These are phyloP conservation scores for Auriscalpium orientale DNA, from an alignment of 768 basidiomycete species.

Conservation along the genomic window DNA sequence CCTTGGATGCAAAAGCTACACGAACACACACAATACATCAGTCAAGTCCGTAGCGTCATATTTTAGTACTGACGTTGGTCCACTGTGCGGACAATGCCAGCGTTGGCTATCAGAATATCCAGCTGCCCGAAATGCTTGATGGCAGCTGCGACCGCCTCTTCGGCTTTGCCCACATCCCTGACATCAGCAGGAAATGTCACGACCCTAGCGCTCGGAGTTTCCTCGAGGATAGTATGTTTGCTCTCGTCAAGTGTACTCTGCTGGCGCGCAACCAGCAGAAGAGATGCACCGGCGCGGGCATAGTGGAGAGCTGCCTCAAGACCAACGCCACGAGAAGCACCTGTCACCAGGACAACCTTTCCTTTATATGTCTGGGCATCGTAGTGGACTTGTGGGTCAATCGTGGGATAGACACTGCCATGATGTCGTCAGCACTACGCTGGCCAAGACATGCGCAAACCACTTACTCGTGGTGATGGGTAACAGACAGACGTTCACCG, in stretches of 20 bases:
- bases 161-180: conserved; percentile 14
- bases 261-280: conserved; percentile 18
- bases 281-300: conserved; percentile 21
- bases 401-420: conserved; percentile 19
- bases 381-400: conserved; percentile 18
- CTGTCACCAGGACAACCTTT: conserved; percentile 24
- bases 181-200: conserved; percentile 20
- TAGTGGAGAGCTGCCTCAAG: conserved; percentile 18
- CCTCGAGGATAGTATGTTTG: conserved; percentile 13
- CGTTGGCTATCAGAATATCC: conserved; percentile 23
- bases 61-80: neutral
- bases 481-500: too few relatives aligned
- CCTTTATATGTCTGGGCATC: conserved; percentile 11
- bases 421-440: too few relatives aligned
- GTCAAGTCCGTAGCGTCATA: too few relatives aligned
- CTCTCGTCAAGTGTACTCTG: conserved; percentile 14
- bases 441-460: too few relatives aligned
- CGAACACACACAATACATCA: too few relatives aligned
- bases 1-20: neutral
- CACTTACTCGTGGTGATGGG: too few relatives aligned
- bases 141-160: conserved; percentile 17
- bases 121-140: conserved; percentile 20
- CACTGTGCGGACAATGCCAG: conserved; percentile 9
- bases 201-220: conserved; percentile 8
- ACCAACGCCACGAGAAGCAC: conserved; percentile 24